Evolutionary conservation across 1,139 yeast genomes (phyloP).

Genomic region (Suhomyces taliae): DNA sequence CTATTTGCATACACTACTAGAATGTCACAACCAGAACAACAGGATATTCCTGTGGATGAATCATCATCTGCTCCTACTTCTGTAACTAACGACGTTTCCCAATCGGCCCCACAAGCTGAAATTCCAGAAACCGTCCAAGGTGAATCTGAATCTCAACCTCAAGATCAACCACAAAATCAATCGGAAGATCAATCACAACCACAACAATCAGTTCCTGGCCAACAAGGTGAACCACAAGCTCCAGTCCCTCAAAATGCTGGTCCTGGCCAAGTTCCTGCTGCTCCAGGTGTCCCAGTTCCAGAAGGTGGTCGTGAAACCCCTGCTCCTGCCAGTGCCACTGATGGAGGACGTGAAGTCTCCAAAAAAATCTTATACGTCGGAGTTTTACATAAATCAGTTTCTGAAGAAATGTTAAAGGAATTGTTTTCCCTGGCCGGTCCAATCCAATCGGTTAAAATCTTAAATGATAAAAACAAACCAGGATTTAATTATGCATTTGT

Average conservation of each 20-base stretch:
- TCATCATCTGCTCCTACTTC: background rate
- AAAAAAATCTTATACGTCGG: slow-evolving; percentile 76
- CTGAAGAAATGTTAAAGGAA: slow-evolving; percentile 62
- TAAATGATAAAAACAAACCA: slow-evolving; percentile 72
- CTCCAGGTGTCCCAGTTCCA: background rate
- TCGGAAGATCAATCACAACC: background rate
- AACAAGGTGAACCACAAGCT: slow-evolving; percentile 1
- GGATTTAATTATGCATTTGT: slow-evolving; percentile 84
- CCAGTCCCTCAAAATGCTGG: slow-evolving; percentile 5
- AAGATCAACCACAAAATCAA: background rate
- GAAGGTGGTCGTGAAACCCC: background rate
- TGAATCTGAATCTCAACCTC: background rate
- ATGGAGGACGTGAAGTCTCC: slow-evolving; percentile 81
- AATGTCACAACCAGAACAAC: slow-evolving; percentile 2
- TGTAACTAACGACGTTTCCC: background rate
- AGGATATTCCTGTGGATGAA: background rate
- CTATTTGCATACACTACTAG: background rate
- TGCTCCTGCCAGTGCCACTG: slow-evolving; percentile 64
- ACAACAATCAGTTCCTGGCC: background rate
- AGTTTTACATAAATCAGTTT: slow-evolving; percentile 62
- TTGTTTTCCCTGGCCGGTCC: slow-evolving; percentile 64
- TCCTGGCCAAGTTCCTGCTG: slow-evolving; percentile 5
- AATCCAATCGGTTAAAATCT: slow-evolving; percentile 61
- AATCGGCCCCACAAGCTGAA: background rate
- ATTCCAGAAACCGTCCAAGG: background rate